These are phyloP conservation scores for Auriscalpium orientale DNA, from an alignment of 768 basidiomycete species.

Conservation along the genomic window DNA sequence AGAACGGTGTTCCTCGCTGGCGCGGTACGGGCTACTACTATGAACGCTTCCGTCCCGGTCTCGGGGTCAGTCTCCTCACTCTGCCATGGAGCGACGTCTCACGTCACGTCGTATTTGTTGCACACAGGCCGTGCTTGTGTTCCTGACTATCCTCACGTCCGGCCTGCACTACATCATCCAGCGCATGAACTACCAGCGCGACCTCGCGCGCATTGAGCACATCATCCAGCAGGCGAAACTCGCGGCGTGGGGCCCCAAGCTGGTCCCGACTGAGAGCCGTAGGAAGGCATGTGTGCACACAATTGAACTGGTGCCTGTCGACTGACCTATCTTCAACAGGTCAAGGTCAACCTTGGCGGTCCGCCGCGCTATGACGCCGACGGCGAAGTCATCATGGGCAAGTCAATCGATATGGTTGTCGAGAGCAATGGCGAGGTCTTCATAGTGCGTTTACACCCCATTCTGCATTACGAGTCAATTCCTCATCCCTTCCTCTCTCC, in stretches of 20 bases:
- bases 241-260: slow-evolving; percentile 78
- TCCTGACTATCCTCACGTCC: slow-evolving; percentile 73
- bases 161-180: slow-evolving; percentile 78
- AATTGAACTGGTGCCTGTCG: neutral
- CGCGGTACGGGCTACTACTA: slow-evolving; percentile 96
- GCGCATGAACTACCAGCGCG: slow-evolving; percentile 65
- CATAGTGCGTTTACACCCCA: slow-evolving; percentile 44
- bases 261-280: slow-evolving; percentile 52
- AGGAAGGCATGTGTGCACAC: slow-evolving; percentile 47
- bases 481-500: slow-evolving; percentile 2
- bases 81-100: neutral
- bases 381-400: slow-evolving; percentile 40
- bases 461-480: slow-evolving; percentile 1
- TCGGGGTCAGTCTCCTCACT: slow-evolving; percentile 44
- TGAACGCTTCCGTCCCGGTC: slow-evolving; percentile 88
- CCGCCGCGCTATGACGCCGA: slow-evolving; percentile 44
- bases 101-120: slow-evolving; percentile 1
- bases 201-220: slow-evolving; percentile 59
- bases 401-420: slow-evolving; percentile 74
- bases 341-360: slow-evolving; percentile 64
- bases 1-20: slow-evolving; percentile 97
- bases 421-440: slow-evolving; percentile 62
- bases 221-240: slow-evolving; percentile 55
- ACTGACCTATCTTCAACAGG: slow-evolving; percentile 30
- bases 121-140: slow-evolving; percentile 60